These are phyloP conservation scores for Flaveria trinervia DNA, from an alignment of 129 eudicot genomes.

Conservation along the genomic window DNA sequence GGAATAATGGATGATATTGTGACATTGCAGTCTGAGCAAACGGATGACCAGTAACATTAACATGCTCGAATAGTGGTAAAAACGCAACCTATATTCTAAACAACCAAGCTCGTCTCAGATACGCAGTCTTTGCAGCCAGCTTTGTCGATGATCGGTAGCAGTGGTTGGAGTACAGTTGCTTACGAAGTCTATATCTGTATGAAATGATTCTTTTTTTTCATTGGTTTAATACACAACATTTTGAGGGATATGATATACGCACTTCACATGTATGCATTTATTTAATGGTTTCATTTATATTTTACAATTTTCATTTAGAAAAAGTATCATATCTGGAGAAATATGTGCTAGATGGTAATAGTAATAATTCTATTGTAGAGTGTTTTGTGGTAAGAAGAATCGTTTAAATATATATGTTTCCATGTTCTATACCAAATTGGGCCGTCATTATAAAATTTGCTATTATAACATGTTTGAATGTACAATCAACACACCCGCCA, in stretches of 20 bases:
- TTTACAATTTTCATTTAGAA: not conserved
- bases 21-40: conserved; percentile 68
- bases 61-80: conserved; percentile 67
- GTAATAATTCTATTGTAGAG: too few relatives aligned
- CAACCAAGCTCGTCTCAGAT: conserved; percentile 58
- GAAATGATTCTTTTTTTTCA: conserved; percentile 12
- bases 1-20: conserved; percentile 10
- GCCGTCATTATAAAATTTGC: too few relatives aligned
- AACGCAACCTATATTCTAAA: conserved; percentile 49
- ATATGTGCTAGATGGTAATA: too few relatives aligned
- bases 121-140: conserved; percentile 68
- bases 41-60: conserved; percentile 59
- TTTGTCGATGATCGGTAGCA: conserved; percentile 54
- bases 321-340: too few relatives aligned
- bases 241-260: conserved; percentile 4
- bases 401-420: too few relatives aligned
- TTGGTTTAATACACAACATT: not conserved
- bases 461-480: too few relatives aligned
- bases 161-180: conserved; percentile 16
- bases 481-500: too few relatives aligned
- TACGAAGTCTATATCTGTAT: conserved; percentile 21
- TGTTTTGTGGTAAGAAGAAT: too few relatives aligned
- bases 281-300: conserved; percentile 13
- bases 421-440: too few relatives aligned
- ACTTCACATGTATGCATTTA: conserved; percentile 12